phyloP scores from a whole-genome alignment of 306 rosid genomes.

The Dicorynia guianensis region DNA sequence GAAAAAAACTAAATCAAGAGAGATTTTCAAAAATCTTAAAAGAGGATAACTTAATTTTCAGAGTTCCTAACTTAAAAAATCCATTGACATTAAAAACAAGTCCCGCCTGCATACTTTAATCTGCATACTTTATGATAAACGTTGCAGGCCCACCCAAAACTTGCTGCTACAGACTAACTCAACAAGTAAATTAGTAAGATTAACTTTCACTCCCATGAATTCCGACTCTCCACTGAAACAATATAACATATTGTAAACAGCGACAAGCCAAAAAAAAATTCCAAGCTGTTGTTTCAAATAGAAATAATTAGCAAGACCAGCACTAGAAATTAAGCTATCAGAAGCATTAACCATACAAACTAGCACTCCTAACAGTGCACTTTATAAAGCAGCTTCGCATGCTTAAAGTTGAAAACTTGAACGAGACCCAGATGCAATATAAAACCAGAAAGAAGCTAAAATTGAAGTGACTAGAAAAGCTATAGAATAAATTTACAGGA shows the following conservation, averaged over 20 bases:
- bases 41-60: no score
- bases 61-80: no score
- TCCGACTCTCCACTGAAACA: neutral
- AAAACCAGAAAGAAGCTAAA: constrained; percentile 9
- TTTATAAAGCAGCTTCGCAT: neutral
- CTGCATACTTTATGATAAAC: neutral
- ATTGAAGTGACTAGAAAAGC: constrained; percentile 20
- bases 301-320: constrained; percentile 3
- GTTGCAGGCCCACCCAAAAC: neutral
- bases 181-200: neutral
- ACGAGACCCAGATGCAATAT: neutral
- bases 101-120: no score
- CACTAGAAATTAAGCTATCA: neutral
- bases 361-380: constrained; percentile 1
- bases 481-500: no score
- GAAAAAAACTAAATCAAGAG: no score
- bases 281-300: neutral
- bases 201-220: neutral
- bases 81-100: neutral
- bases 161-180: constrained; percentile 22
- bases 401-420: neutral
- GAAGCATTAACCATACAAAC: constrained; percentile 3
- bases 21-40: no score
- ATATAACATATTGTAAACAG: constrained; percentile 26
- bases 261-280: neutral